These are phyloP conservation scores for Thalassia testudinum DNA, from an alignment of 116 monocot genomes.

Conservation along the genomic window DNA sequence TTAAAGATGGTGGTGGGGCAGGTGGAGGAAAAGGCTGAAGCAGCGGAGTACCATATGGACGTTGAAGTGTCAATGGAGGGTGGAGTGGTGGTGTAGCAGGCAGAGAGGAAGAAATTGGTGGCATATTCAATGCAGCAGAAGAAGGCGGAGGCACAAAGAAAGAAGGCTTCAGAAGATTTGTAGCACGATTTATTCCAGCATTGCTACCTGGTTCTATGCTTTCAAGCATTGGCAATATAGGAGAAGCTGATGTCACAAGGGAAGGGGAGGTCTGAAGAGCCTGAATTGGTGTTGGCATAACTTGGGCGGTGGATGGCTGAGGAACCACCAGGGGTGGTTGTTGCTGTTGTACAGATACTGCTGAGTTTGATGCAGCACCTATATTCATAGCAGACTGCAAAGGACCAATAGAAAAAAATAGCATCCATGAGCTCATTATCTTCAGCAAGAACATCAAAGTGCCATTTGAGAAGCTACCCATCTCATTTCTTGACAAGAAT, in stretches of 20 bases:
- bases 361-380: constrained; percentile 26
- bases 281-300: constrained; percentile 14
- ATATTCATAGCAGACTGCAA: constrained; percentile 50
- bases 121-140: constrained; percentile 30
- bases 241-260: constrained; percentile 17
- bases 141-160: constrained; percentile 46
- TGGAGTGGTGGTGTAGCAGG: constrained; percentile 50
- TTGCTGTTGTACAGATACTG: constrained; percentile 22
- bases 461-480: too few relatives aligned
- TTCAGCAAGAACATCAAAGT: too few relatives aligned
- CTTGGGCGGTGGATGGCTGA: constrained; percentile 21
- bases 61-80: constrained; percentile 46
- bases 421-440: too few relatives aligned
- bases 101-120: constrained; percentile 26
- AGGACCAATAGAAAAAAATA: too few relatives aligned
- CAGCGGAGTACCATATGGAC: constrained; percentile 63
- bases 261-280: constrained; percentile 18
- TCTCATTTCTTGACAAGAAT: too few relatives aligned
- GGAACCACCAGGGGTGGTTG: constrained; percentile 13
- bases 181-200: not conserved
- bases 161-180: constrained; percentile 63
- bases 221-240: constrained; percentile 22
- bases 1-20: constrained; percentile 60
- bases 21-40: constrained; percentile 94
- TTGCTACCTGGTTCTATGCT: constrained; percentile 13